These are phyloP conservation scores for Fraxinus albicans DNA, from an alignment of 305 asterid species.

Conservation along the genomic window DNA sequence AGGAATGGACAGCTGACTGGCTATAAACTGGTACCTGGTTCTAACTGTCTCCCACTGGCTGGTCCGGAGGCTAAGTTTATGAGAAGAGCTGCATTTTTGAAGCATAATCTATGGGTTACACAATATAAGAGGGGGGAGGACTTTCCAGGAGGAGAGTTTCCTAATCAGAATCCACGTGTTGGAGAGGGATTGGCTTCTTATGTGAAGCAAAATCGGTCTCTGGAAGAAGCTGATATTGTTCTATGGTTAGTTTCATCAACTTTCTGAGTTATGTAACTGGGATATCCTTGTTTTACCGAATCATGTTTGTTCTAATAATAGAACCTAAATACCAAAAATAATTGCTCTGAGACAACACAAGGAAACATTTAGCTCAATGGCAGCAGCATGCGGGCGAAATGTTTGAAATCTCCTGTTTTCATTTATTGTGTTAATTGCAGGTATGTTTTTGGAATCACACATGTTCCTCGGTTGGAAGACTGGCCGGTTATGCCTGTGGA, in stretches of 20 bases:
- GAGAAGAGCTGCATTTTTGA: constrained; percentile 92
- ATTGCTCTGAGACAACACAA: neutral
- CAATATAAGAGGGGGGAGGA: constrained; percentile 82
- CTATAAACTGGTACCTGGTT: constrained; percentile 87
- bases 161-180: constrained; percentile 97
- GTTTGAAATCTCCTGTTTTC: constrained; percentile 2
- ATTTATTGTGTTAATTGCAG: constrained; percentile 32
- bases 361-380: neutral
- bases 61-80: constrained; percentile 88
- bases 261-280: neutral
- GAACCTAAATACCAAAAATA: neutral
- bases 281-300: neutral
- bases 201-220: constrained; percentile 78
- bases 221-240: constrained; percentile 87
- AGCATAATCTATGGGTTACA: constrained; percentile 95
- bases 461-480: constrained; percentile 91
- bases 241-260: constrained; percentile 65
- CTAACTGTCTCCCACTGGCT: constrained; percentile 88
- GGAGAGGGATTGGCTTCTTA: constrained; percentile 94
- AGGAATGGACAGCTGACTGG: constrained; percentile 91
- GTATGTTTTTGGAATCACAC: constrained; percentile 95
- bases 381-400: neutral
- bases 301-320: neutral
- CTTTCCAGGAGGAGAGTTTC: constrained; percentile 97
- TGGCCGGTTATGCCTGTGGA: constrained; percentile 99